Base-by-base conservation (phyloP, 352 stramenopile genomes). In the Globisporangium solare region DNA sequence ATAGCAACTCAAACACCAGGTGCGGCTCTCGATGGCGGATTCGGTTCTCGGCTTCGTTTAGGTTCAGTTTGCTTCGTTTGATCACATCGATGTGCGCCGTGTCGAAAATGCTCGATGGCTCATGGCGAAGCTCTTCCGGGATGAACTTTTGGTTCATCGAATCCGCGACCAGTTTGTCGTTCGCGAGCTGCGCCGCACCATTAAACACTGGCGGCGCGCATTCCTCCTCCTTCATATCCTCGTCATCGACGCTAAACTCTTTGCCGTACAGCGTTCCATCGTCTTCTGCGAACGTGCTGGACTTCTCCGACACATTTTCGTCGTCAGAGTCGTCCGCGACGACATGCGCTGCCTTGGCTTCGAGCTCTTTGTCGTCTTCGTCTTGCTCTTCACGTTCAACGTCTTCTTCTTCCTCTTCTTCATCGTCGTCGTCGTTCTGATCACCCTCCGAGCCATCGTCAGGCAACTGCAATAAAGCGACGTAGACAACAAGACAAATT, bases 71-170 rank as follows among this genome's bases (percentile, higher is more conserved):
- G 66, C 80, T 92, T 46, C 79, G 75, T 58, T 89, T 89, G 56
- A 92, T 90, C 11, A 89, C 78, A 55, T 89, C 82, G 61, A 90
- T 90, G 49, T 89, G 79, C 20, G 78, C 66, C n/a, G 74, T 88
- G 43, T 74, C 76, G 43, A 88, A 71, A 57, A 88, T 87, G 42
- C 76, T 81, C 14, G 69, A 71, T 17, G 73, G 64, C 20, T 79
- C 68, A 35, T 84, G 73, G 35, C 76, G 73, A 8, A 92, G 67
- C 51, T 92, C 82, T 11, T 67, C 67, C 0, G 82, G 82, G 17
- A 92, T 64, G 51, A 92, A 92, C 56, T 88, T 90, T 47, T 88
- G 78, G 51, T 88, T 88, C 79, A 92, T 89, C 52, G 82, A 86
- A 54, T 92, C 82, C 0, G 67, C 67, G n/a, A 92, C 76, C 46